phyloP scores from a whole-genome alignment of 164 flowering plant genomes.

The Magnolia sinica region DNA sequence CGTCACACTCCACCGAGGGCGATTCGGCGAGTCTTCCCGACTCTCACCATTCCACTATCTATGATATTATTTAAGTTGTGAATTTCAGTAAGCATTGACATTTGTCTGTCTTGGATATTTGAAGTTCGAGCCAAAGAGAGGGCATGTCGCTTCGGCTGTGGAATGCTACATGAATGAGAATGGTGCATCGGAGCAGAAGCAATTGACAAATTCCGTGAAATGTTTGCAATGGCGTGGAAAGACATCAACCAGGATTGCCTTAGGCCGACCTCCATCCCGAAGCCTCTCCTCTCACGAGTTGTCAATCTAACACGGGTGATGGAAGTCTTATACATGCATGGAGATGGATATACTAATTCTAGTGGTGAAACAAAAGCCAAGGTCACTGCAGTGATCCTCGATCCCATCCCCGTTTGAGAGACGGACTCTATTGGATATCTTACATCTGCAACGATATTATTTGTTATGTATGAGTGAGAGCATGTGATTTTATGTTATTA shows the following conservation, averaged over 20 bases:
- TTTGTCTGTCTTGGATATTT: neutral
- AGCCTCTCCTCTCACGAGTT: slow-evolving; percentile 17
- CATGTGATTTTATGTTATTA: too few relatives aligned
- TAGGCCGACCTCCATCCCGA: slow-evolving; percentile 12
- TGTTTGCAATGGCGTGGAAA: slow-evolving; percentile 38
- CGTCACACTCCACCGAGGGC: too few relatives aligned
- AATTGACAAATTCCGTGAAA: slow-evolving; percentile 1
- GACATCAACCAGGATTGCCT: slow-evolving; percentile 38
- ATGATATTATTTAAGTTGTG: neutral
- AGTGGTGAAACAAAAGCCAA: neutral
- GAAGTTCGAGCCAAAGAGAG: slow-evolving; percentile 27
- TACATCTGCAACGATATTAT: too few relatives aligned
- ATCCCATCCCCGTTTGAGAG: slow-evolving; percentile 11
- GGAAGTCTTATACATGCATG: slow-evolving; percentile 30
- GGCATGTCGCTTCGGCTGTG: slow-evolving; percentile 25
- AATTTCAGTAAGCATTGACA: neutral
- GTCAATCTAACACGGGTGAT: slow-evolving; percentile 33
- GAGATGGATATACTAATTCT: slow-evolving; percentile 34
- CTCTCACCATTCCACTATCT: neutral
- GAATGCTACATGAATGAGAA: slow-evolving; percentile 36
- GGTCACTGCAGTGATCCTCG: slow-evolving; percentile 9
- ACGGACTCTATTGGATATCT: neutral
- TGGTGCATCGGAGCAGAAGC: slow-evolving; percentile 23
- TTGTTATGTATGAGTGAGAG: too few relatives aligned
- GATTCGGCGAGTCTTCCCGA: too few relatives aligned